Percentiles rank a stretch among this genome's conserved stretches.
These are phyloP conservation scores for Aspergillus sp. DNA, from an alignment of 2,329 filamentous ascomycete genomes.

Conservation along the genomic window DNA sequence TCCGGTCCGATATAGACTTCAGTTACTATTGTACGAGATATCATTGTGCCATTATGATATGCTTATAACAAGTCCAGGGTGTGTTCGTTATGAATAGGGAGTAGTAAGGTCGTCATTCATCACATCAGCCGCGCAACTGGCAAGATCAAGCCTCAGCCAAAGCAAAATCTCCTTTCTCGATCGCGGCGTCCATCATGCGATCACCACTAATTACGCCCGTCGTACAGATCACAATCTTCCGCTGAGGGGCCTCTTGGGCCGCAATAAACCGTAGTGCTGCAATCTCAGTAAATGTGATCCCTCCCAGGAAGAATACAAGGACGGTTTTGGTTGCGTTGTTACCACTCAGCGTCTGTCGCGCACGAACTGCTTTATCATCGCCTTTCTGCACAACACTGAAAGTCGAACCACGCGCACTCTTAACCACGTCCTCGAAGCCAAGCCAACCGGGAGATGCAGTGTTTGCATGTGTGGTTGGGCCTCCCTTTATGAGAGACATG, in stretches of 20 bases:
- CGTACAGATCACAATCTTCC: slow-evolving; percentile 87
- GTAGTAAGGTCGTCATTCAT: not conserved
- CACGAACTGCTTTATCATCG: slow-evolving; percentile 88
- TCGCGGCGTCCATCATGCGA: slow-evolving; percentile 80
- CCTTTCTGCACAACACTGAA: slow-evolving; percentile 92
- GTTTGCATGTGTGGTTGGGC: slow-evolving; percentile 51
- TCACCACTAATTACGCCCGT: slow-evolving; percentile 90
- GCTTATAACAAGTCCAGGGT: not conserved
- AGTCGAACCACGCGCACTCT: slow-evolving; percentile 81
- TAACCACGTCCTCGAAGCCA: slow-evolving; percentile 88
- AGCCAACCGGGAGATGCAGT: slow-evolving; percentile 78
- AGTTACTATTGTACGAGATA: not conserved
- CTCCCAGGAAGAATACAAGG: slow-evolving; percentile 96
- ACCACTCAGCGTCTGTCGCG: slow-evolving; percentile 77
- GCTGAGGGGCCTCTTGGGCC: slow-evolving; percentile 74
- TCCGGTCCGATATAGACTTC: not conserved
- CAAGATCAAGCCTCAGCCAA: slow-evolving; percentile 23
- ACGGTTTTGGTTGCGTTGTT: slow-evolving; percentile 76
- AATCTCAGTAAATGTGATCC: slow-evolving; percentile 94
- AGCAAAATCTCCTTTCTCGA: slow-evolving; percentile 68
- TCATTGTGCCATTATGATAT: not conserved
- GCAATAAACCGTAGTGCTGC: slow-evolving; percentile 89
- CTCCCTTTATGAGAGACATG: slow-evolving; percentile 66
- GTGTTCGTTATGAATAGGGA: not conserved
- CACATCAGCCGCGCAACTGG: not conserved